These are phyloP conservation scores for Flaveria floridana DNA, from an alignment of 140 eudicot species.

Conservation along the genomic window DNA sequence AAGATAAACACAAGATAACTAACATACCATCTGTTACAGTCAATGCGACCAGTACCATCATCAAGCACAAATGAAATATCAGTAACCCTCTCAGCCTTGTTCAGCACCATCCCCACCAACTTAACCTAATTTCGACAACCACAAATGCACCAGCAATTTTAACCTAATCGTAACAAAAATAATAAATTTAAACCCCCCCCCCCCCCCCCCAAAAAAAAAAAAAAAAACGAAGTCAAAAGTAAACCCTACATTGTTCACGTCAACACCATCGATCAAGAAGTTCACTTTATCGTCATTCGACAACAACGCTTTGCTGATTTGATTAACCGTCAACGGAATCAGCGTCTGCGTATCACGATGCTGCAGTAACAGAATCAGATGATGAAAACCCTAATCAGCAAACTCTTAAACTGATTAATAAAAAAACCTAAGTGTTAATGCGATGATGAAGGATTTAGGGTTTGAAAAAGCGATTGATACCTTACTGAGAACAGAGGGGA, in stretches of 20 bases:
- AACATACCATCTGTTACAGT: slow-evolving; percentile 74
- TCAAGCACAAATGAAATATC: slow-evolving; percentile 72
- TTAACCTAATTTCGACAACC: slow-evolving; percentile 54
- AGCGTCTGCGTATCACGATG: slow-evolving; percentile 60
- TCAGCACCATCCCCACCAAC: slow-evolving; percentile 69
- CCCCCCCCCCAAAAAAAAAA: no score
- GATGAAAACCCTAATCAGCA: slow-evolving; percentile 20
- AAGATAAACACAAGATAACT: not conserved
- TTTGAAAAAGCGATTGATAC: not conserved
- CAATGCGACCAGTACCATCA: slow-evolving; percentile 92
- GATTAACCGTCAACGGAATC: slow-evolving; percentile 82
- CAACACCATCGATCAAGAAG: slow-evolving; percentile 77
- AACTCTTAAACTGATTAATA: not conserved
- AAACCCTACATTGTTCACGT: slow-evolving; percentile 59
- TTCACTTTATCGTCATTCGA: slow-evolving; percentile 71
- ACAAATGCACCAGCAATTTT: not conserved
- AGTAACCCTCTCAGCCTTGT: slow-evolving; percentile 70
- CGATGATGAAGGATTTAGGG: not conserved
- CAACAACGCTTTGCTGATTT: slow-evolving; percentile 61
- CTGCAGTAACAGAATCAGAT: slow-evolving; percentile 40
- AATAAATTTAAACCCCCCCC: not conserved
- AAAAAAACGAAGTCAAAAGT: not conserved
- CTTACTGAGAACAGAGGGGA: slow-evolving; percentile 43
- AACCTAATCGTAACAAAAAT: not conserved
- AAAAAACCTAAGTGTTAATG: not conserved